Evolutionary conservation across 345 rosid genomes (phyloP), one percentile per base, ranked within the genome.

Genomic region (Anacardium occidentale): DNA sequence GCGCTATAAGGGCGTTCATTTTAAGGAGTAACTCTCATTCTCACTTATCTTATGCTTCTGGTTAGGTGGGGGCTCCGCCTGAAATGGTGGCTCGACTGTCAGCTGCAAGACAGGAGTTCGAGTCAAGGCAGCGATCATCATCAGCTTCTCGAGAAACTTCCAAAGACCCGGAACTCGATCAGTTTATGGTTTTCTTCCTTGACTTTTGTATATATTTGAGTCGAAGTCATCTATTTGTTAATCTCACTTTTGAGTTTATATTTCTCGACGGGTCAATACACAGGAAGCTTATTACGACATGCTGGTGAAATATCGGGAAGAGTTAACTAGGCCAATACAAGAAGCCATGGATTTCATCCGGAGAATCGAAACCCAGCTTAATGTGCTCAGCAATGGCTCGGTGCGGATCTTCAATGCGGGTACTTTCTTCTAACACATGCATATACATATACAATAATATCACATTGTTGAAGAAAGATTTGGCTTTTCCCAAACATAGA

Each of bases 321-420:
- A 95, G 82, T 83, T 95, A 64, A 85, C 93, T 42, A 82, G 93
- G 80, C 99, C 99, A 17, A 83, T 95, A 73, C 94, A 92, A 81
- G 99, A 95, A 85, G 97, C 98, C 74, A 91, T 90, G 94, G 99
- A 91, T 76, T 95, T 91, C 91, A 92, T 95, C 89, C 93, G 96
- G 62, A 83, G 94, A 79, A 90, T 95, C 83, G 98, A 95, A 86
- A 82, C 92, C 59, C 98, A 95, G 79, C 85, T 95, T 42, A 92
- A 80, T 79, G 80, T 88, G 91, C 79, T 91, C 69, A 83, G 88
- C 84, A 85, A 79, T 75, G 88, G 84, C 57, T 89, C 99, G 73
- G 77, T 85, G 48, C 91, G 90, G 74, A 85, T 91, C 87, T 86
- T 88, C 82, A 87, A 88, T 68, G 74, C 91, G 68, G 97, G 98